These are phyloP conservation scores for Scalesia atractyloides DNA, from an alignment of 129 eudicot genomes.

Conservation along the genomic window DNA sequence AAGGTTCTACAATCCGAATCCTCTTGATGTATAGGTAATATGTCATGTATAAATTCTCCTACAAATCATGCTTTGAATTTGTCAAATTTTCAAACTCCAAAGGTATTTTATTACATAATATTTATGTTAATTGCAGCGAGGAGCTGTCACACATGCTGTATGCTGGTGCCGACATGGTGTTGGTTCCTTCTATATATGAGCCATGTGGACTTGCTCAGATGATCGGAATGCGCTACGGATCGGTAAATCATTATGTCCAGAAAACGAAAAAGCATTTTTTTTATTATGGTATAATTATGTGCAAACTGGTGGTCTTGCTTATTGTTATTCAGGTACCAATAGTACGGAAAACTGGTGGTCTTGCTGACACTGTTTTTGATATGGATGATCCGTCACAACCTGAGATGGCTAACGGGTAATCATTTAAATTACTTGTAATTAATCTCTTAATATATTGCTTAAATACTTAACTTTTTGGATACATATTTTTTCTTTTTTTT, in stretches of 20 bases:
- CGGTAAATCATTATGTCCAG: constrained; percentile 47
- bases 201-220: constrained; percentile 92
- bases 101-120: background rate
- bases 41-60: background rate
- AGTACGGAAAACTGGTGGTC: constrained; percentile 89
- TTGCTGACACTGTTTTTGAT: constrained; percentile 91
- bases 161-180: constrained; percentile 83
- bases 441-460: background rate
- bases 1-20: constrained; percentile 67
- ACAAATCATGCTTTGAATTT: background rate
- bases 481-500: too few species aligned
- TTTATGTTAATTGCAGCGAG: constrained; percentile 54
- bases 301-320: background rate
- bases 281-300: background rate
- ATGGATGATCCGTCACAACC: constrained; percentile 63
- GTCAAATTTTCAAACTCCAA: background rate
- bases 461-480: background rate
- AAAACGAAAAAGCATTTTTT: background rate
- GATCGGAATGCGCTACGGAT: constrained; percentile 96
- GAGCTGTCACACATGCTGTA: constrained; percentile 88
- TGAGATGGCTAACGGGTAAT: constrained; percentile 75
- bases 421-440: background rate
- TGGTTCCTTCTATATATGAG: constrained; percentile 90
- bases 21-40: constrained; percentile 77
- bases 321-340: constrained; percentile 60